Conservation (phyloP, 2,329 filamentous ascomycete genomes). For the Colletotrichum incanum region DNA sequence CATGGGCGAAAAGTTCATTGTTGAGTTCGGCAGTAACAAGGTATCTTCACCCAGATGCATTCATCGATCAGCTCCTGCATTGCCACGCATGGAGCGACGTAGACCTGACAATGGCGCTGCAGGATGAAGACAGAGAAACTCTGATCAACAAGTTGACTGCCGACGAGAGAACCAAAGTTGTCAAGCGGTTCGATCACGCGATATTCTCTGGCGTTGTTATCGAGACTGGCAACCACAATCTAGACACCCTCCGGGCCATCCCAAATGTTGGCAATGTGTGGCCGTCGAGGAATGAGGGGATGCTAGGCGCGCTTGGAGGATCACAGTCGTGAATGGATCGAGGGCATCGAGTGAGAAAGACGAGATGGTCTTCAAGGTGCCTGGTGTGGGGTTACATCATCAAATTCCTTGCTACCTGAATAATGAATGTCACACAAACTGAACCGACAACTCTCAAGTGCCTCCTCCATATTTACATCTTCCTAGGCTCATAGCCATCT, state of each 20-base stretch:
- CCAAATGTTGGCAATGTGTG: slow-evolving; percentile 56
- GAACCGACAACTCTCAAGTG: neutral
- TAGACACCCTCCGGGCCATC: slow-evolving; percentile 52
- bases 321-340: neutral
- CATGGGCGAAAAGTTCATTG: slow-evolving; percentile 41
- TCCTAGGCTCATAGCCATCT: neutral
- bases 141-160: slow-evolving; percentile 25
- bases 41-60: neutral
- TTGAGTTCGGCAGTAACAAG: slow-evolving; percentile 39
- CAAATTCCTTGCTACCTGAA: too few species aligned
- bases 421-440: neutral
- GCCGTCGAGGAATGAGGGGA: slow-evolving; percentile 46
- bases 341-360: neutral
- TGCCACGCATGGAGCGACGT: neutral
- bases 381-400: too few species aligned
- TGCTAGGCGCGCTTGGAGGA: slow-evolving; percentile 15
- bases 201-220: slow-evolving; percentile 54
- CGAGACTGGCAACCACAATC: slow-evolving; percentile 52
- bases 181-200: slow-evolving; percentile 44
- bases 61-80: too few species aligned
- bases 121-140: slow-evolving; percentile 35
- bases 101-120: neutral
- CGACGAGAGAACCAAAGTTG: slow-evolving; percentile 31
- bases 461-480: neutral
- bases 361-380: too few species aligned